These are phyloP conservation scores for Periconia macrospinosa DNA, from an alignment of 2,329 filamentous ascomycete genomes.

Conservation along the genomic window DNA sequence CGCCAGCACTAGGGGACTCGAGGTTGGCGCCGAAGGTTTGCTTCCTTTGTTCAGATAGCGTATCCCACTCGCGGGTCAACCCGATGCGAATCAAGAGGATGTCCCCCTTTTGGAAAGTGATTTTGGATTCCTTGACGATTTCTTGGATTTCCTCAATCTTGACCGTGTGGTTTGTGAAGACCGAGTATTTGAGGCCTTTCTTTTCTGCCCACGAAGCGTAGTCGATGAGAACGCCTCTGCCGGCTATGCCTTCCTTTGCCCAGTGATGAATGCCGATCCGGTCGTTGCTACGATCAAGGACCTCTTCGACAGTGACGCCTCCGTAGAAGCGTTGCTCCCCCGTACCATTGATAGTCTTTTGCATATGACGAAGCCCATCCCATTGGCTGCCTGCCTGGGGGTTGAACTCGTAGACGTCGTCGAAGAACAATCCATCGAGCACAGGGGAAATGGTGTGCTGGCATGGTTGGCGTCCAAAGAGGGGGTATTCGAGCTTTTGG, in stretches of 20 bases:
- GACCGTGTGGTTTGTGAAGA: conserved; percentile 11
- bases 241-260: conserved; percentile 22
- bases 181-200: conserved; percentile 15
- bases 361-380: conserved; percentile 24
- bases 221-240: conserved; percentile 22
- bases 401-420: conserved; percentile 22
- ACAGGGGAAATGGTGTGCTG: conserved; percentile 54
- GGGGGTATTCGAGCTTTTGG: conserved; percentile 56
- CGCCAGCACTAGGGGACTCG: conserved; percentile 31
- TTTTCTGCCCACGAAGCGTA: conserved; percentile 17
- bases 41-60: conserved; percentile 11
- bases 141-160: conserved; percentile 11
- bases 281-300: conserved; percentile 15
- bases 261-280: conserved; percentile 17
- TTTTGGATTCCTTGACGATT: conserved; percentile 12
- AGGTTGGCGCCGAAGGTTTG: conserved; percentile 23
- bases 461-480: conserved; percentile 53
- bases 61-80: conserved; percentile 18
- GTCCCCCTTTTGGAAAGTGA: conserved; percentile 20
- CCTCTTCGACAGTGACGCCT: conserved; percentile 20
- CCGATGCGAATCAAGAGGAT: conserved; percentile 23
- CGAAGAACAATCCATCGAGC: conserved; percentile 49
- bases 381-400: conserved; percentile 27
- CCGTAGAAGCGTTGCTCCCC: conserved; percentile 20
- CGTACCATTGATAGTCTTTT: conserved; percentile 10